phyloP scores from a whole-genome alignment of 495 filamentous ascomycete genomes.

The Pseudomonodictys pantanalensis region DNA sequence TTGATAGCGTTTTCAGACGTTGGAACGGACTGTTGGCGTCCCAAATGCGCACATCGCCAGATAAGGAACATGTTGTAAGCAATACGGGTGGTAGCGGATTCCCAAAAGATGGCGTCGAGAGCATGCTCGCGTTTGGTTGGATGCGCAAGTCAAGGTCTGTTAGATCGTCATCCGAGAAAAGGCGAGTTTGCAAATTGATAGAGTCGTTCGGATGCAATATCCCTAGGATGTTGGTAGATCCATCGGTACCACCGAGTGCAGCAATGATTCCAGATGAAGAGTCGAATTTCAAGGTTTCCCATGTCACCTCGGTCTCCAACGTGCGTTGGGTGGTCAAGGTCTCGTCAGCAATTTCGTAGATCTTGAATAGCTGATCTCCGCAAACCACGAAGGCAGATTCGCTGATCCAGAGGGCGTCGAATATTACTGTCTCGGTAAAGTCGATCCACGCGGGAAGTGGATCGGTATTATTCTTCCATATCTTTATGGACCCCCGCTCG shows the following conservation, averaged over 20 bases:
- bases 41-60: conserved; percentile 20
- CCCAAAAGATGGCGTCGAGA: not conserved
- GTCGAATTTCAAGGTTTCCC: conserved; percentile 35
- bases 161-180: conserved; percentile 18
- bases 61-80: conserved; percentile 16
- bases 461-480: conserved; percentile 26
- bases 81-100: conserved; percentile 6
- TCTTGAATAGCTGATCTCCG: conserved; percentile 27
- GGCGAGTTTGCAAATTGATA: conserved; percentile 10
- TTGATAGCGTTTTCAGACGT: conserved; percentile 12
- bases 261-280: conserved; percentile 26
- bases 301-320: conserved; percentile 12
- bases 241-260: conserved; percentile 21
- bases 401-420: conserved; percentile 36
- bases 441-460: conserved; percentile 18
- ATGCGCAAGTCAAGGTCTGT: conserved; percentile 27
- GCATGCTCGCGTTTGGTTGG: not conserved
- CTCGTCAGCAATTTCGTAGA: conserved; percentile 19
- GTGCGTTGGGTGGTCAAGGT: not conserved
- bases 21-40: conserved; percentile 25
- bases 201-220: conserved; percentile 22
- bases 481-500: conserved; percentile 19
- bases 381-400: conserved; percentile 33
- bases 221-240: conserved; percentile 17
- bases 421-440: conserved; percentile 22